These are phyloP conservation scores for Verbascum thapsus DNA, from an alignment of 257 asterid genomes.

Conservation along the genomic window DNA sequence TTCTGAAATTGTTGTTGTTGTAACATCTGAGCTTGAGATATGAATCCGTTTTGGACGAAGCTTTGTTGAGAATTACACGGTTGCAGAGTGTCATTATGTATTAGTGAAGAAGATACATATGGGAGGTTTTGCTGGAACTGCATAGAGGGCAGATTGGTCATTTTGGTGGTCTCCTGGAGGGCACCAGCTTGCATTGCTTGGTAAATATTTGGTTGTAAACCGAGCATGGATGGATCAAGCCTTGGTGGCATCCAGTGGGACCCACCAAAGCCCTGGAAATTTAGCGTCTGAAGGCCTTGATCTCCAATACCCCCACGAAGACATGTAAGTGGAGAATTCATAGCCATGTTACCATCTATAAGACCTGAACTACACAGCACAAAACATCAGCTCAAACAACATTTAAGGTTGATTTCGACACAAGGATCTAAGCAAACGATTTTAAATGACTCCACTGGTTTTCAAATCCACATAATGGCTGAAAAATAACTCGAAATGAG, in stretches of 20 bases:
- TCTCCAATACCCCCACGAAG: conserved; percentile 69
- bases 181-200: no score
- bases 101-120: conserved; percentile 42
- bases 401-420: no score
- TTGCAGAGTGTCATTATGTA: conserved; percentile 71
- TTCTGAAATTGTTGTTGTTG: conserved; percentile 49
- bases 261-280: conserved; percentile 66
- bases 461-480: no score
- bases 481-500: no score
- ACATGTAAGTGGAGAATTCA: conserved; percentile 70
- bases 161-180: conserved; percentile 57
- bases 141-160: conserved; percentile 56
- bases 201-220: conserved; percentile 76
- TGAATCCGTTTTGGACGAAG: conserved; percentile 43
- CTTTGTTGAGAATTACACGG: no score
- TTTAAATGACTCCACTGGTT: no score
- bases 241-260: conserved; percentile 86
- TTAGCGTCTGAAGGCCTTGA: conserved; percentile 63
- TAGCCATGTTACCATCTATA: conserved; percentile 56
- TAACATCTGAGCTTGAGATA: conserved; percentile 78
- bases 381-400: neutral
- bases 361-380: conserved; percentile 49
- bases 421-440: no score
- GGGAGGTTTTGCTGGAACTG: conserved; percentile 69
- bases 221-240: conserved; percentile 63